Base-by-base conservation (phyloP, 805 yeast species). In the Ogataea nakhonphanomensis region DNA sequence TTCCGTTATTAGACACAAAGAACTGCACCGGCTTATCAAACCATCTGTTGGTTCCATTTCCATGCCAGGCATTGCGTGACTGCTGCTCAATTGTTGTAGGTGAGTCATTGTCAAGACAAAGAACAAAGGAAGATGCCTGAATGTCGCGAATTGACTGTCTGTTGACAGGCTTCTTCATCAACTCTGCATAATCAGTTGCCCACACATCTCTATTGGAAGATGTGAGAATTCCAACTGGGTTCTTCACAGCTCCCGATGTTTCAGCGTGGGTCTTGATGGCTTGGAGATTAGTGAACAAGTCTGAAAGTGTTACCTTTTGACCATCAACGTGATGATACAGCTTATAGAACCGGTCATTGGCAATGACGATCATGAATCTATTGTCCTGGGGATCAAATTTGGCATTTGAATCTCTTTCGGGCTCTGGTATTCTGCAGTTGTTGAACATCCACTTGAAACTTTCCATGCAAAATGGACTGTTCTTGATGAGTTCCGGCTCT, bases 21-120 rank as follows among this genome's bases (percentile, higher is more conserved):
- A 87, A 81, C 69, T 91, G 93, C 45, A 85, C 69, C 4, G 96
- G 91, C 70, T 91, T 91, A 70, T 91, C 98, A 62, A 76, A 91
- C 70, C 75, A 91, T 55, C 99, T 75, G 71, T 93, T 91, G 53
- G 70, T 65, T 40, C 97, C 96, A 65, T 88, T 77, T n/a, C 98
- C 97, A 66, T 88, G 95, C 98, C 98, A 91, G 59, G 79, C 76
- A 62, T 78, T 81, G 58, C 79, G 79, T 3, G 96, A 81, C 57
- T 88, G 83, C 60, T 88, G 95, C 59, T 83, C 91, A 45, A 82
- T 72, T 22, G 95, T 81, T 37, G 78, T 70, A 11, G 97, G 96
- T 14, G 62, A 50, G 9, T 62, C 66, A 52, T 84, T 79, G 58
- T 91, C 99, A 39, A 91, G 73, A 55, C 93, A 80, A 36, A 91